Conservation (phyloP, 1,284 basidiomycete genomes). For the Cutaneotrichosporon cavernicola region DNA sequence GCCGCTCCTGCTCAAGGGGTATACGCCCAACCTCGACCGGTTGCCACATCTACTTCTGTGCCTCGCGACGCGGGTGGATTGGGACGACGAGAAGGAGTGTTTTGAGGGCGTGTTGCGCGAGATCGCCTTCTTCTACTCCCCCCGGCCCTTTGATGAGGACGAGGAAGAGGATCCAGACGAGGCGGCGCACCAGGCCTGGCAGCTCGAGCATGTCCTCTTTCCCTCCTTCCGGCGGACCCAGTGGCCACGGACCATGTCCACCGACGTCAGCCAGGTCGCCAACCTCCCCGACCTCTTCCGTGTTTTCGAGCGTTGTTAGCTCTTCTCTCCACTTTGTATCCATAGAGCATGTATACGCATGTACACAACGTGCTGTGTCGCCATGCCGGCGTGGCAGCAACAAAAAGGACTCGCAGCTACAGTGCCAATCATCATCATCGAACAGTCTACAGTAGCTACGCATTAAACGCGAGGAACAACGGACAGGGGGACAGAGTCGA, state of each 20-base stretch:
- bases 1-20: constrained; percentile 78
- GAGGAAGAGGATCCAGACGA: constrained; percentile 36
- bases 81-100: constrained; percentile 79
- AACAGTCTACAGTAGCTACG: neutral
- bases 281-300: constrained; percentile 83
- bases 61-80: constrained; percentile 82
- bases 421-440: neutral
- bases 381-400: too few species aligned
- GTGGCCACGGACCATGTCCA: constrained; percentile 21
- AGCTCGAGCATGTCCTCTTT: constrained; percentile 83
- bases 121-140: constrained; percentile 84
- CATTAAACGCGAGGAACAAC: neutral
- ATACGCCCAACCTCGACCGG: constrained; percentile 80
- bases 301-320: constrained; percentile 80
- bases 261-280: constrained; percentile 75
- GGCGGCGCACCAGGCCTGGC: constrained; percentile 65
- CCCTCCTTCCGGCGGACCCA: constrained; percentile 69
- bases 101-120: constrained; percentile 84
- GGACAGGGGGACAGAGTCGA: neutral
- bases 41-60: constrained; percentile 81
- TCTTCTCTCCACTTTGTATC: neutral
- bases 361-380: neutral
- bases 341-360: neutral
- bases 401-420: neutral
- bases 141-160: constrained; percentile 53